These are phyloP conservation scores for Berberis thunbergii DNA, from an alignment of 164 flowering plant species.

Conservation along the genomic window DNA sequence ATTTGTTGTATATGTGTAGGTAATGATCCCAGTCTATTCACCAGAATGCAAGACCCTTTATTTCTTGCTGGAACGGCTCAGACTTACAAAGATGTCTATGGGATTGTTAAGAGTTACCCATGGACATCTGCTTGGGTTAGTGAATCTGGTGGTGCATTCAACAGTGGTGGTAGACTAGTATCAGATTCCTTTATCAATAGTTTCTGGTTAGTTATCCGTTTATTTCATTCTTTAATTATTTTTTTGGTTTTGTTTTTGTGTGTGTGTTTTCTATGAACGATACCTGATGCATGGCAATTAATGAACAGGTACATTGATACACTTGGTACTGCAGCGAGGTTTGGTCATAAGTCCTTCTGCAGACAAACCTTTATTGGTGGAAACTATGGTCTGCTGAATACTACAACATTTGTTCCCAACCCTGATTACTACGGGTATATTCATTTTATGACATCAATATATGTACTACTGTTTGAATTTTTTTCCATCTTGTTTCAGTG, in stretches of 20 bases:
- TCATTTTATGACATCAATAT: neutral
- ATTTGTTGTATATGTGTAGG: constrained; percentile 21
- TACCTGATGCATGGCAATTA: neutral
- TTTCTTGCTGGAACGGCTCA: constrained; percentile 30
- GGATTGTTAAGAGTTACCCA: constrained; percentile 20
- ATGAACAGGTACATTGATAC: constrained; percentile 64
- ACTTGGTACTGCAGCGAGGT: constrained; percentile 54
- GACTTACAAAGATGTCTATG: constrained; percentile 27
- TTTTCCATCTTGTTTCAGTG: neutral
- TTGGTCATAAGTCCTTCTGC: constrained; percentile 49
- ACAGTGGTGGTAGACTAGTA: constrained; percentile 51
- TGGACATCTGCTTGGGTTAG: constrained; percentile 66
- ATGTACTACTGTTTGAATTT: neutral
- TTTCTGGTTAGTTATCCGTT: constrained; percentile 37
- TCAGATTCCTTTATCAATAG: constrained; percentile 46
- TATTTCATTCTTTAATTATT: neutral
- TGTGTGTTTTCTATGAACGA: neutral
- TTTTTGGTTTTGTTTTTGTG: neutral
- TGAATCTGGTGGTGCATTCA: constrained; percentile 70
- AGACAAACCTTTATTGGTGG: constrained; percentile 70
- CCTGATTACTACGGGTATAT: constrained; percentile 62
- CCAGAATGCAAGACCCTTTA: constrained; percentile 44
- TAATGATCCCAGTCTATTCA: constrained; percentile 31
- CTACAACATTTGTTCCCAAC: constrained; percentile 49
- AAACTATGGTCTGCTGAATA: constrained; percentile 68